phyloP scores from a whole-genome alignment of 331 rosid species.

The Dryas integrifolia region DNA sequence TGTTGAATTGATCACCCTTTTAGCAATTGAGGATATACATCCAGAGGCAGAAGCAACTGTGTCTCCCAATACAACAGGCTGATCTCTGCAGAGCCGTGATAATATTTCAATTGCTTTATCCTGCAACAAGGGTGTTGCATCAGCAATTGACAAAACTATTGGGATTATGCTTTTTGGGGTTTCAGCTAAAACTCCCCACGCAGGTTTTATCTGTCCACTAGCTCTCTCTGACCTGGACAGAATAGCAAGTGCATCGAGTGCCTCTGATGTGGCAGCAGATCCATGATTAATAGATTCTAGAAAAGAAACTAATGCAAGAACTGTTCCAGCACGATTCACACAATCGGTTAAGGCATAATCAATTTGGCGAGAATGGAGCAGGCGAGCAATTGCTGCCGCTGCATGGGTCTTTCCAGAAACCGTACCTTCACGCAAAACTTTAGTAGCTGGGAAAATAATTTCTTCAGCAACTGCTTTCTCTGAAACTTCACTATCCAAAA shows the following conservation, averaged over 20 bases:
- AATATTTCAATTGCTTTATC: constrained; percentile 91
- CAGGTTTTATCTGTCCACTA: constrained; percentile 56
- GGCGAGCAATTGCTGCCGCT: constrained; percentile 92
- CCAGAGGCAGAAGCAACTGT: constrained; percentile 60
- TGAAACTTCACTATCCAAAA: constrained; percentile 71
- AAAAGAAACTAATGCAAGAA: constrained; percentile 84
- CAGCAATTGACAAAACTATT: constrained; percentile 73
- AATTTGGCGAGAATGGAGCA: constrained; percentile 65
- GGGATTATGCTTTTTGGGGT: constrained; percentile 74
- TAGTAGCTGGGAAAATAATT: constrained; percentile 83
- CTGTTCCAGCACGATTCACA: constrained; percentile 80
- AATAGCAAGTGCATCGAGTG: constrained; percentile 89
- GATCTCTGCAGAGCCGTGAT: constrained; percentile 79
- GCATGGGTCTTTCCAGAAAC: constrained; percentile 78
- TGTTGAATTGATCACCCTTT: constrained; percentile 71
- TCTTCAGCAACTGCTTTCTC: constrained; percentile 73
- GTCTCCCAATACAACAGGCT: constrained; percentile 69
- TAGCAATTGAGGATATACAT: constrained; percentile 66
- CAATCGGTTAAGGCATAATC: constrained; percentile 68
- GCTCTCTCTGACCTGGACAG: constrained; percentile 68
- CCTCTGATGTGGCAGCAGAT: constrained; percentile 71
- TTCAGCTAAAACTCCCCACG: constrained; percentile 93
- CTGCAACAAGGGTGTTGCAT: constrained; percentile 65
- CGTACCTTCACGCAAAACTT: constrained; percentile 80
- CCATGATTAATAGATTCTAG: constrained; percentile 66